phyloP scores from a whole-genome alignment of 192 early-diverging fungal species.

The Backusella westeae region DNA sequence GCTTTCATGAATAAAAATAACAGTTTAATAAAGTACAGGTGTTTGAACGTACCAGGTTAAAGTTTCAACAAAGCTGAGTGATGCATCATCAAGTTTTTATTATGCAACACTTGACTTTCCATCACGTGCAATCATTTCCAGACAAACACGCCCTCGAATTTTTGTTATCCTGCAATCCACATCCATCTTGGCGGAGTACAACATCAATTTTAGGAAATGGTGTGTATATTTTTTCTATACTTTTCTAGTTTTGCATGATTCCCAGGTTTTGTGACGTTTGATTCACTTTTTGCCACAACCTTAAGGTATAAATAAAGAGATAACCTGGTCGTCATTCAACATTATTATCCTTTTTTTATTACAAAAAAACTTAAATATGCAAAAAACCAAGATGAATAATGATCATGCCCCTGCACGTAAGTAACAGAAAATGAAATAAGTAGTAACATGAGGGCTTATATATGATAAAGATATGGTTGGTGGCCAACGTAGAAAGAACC shows the following conservation, averaged over 20 bases:
- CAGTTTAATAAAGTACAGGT: background rate
- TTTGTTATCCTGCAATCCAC: background rate
- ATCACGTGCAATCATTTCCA: background rate
- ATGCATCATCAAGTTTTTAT: background rate
- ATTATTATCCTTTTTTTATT: background rate
- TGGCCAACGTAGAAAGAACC: conserved; percentile 7
- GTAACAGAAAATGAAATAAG: background rate
- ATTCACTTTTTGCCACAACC: conserved; percentile 2
- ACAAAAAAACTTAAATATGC: background rate
- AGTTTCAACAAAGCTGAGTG: too few relatives aligned
- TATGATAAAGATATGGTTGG: background rate
- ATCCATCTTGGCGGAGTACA: background rate
- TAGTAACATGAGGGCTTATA: background rate
- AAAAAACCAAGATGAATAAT: background rate
- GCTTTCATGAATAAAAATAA: background rate
- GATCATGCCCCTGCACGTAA: conserved; percentile 1
- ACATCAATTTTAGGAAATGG: background rate
- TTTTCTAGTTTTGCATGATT: background rate
- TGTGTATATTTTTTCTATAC: background rate
- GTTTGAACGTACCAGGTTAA: background rate
- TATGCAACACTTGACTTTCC: background rate
- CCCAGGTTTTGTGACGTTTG: conserved; percentile 9
- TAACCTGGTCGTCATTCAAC: background rate
- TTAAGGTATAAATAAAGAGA: conserved; percentile 1
- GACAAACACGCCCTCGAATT: background rate